Conservation (phyloP, 139 green algal genomes). For the Picochlorum sp. region DNA sequence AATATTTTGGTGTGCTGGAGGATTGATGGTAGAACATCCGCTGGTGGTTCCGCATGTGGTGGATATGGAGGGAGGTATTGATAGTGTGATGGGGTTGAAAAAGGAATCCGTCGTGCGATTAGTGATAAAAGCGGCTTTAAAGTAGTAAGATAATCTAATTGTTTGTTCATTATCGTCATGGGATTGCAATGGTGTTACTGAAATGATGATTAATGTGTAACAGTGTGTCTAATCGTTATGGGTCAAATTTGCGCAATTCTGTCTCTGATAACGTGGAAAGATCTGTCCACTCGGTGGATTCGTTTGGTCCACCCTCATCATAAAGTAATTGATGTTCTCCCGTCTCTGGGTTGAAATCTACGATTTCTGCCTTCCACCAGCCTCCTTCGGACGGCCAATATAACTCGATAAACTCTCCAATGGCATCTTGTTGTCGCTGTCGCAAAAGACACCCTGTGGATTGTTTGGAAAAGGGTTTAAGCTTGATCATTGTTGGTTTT, state of each 20-base stretch:
- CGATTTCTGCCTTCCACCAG: slow-evolving; percentile 33
- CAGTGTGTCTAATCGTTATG: background rate
- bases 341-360: slow-evolving; percentile 6
- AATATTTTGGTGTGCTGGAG: slow-evolving; percentile 56
- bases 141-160: background rate
- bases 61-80: slow-evolving; percentile 44
- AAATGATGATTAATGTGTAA: too few species aligned
- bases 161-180: too few species aligned
- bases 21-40: slow-evolving; percentile 69
- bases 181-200: too few species aligned
- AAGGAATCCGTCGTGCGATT: slow-evolving; percentile 38
- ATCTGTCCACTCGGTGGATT: slow-evolving; percentile 31
- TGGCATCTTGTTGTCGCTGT: slow-evolving; percentile 6
- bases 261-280: slow-evolving; percentile 19
- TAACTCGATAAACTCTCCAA: slow-evolving; percentile 26
- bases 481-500: too few species aligned
- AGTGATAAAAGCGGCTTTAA: slow-evolving; percentile 14
- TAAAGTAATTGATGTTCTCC: slow-evolving; percentile 32
- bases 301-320: slow-evolving; percentile 12
- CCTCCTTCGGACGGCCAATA: slow-evolving; percentile 36
- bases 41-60: slow-evolving; percentile 44
- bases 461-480: too few species aligned
- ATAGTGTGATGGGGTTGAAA: slow-evolving; percentile 61
- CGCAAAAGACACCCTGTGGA: background rate
- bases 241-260: slow-evolving; percentile 9